A percentile compares a stretch with the other conserved stretches of the same genome.
phyloP scores from a whole-genome alignment of 345 rosid genomes.

The Tarenaya hassleriana region DNA sequence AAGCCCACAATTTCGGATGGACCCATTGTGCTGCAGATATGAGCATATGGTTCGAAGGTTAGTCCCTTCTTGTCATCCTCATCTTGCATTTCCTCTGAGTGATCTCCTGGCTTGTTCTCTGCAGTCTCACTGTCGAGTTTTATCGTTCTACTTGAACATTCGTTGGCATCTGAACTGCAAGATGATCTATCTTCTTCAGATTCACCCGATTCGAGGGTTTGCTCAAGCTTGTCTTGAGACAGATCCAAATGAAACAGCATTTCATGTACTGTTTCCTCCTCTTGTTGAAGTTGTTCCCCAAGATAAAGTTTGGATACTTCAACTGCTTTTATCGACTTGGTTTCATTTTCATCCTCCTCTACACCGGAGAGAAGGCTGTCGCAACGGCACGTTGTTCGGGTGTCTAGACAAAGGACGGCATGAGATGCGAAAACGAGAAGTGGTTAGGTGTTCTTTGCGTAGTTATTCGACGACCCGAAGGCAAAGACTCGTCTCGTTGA shows the following conservation, averaged over 20 bases:
- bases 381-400: slow-evolving; percentile 5
- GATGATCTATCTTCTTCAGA: slow-evolving; percentile 12
- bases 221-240: slow-evolving; percentile 27
- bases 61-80: too few species aligned
- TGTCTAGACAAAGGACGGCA: not conserved
- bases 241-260: slow-evolving; percentile 20
- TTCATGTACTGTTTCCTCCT: too few species aligned
- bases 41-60: too few species aligned
- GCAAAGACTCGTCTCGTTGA: too few species aligned
- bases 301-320: slow-evolving; percentile 15
- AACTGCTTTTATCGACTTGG: slow-evolving; percentile 13
- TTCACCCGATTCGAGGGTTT: slow-evolving; percentile 23
- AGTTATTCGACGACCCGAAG: too few species aligned
- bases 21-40: too few species aligned
- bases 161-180: slow-evolving; percentile 13
- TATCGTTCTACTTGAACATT: slow-evolving; percentile 16
- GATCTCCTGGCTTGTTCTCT: slow-evolving; percentile 1
- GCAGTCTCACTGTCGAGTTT: slow-evolving; percentile 12
- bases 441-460: too few species aligned
- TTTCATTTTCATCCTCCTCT: slow-evolving; percentile 3
- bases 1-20: too few species aligned
- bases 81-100: slow-evolving; percentile 12
- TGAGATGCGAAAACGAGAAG: not conserved
- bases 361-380: not conserved
- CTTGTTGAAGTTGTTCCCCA: slow-evolving; percentile 21